phyloP scores from a whole-genome alignment of 2,329 filamentous ascomycete genomes.

The Trichoderma sp. region DNA sequence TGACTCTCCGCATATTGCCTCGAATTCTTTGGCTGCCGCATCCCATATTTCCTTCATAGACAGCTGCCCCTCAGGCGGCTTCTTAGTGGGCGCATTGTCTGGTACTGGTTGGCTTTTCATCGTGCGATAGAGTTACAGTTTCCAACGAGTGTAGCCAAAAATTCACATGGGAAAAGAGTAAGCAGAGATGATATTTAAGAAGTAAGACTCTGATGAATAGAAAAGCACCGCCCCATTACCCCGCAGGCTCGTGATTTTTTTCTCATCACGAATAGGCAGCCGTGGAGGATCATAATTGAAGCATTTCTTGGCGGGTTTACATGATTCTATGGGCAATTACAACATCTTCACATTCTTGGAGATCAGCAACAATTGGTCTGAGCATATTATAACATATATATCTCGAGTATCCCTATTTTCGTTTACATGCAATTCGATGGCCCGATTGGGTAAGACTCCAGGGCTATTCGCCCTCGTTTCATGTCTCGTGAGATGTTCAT shows the following conservation, averaged over 20 bases:
- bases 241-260: background rate
- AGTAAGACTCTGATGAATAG: background rate
- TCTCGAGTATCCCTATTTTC: background rate
- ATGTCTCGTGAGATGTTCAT: background rate
- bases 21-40: background rate
- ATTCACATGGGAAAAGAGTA: background rate
- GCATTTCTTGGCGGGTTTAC: background rate
- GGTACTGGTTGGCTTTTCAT: background rate
- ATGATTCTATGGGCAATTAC: background rate
- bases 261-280: background rate
- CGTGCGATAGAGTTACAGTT: background rate
- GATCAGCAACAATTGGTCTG: background rate
- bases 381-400: background rate
- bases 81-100: background rate
- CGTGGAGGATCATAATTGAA: background rate
- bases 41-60: background rate
- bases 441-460: background rate
- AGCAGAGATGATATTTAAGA: background rate
- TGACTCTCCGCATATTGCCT: background rate
- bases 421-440: background rate
- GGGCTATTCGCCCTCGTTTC: background rate
- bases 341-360: background rate
- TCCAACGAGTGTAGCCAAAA: background rate
- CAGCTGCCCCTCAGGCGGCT: background rate
- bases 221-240: background rate